Percentiles rank a stretch among this genome's conserved stretches.
Evolutionary conservation across 1,284 basidiomycete genomes (phyloP).

Genomic region (Ganoderma resinaceum): DNA sequence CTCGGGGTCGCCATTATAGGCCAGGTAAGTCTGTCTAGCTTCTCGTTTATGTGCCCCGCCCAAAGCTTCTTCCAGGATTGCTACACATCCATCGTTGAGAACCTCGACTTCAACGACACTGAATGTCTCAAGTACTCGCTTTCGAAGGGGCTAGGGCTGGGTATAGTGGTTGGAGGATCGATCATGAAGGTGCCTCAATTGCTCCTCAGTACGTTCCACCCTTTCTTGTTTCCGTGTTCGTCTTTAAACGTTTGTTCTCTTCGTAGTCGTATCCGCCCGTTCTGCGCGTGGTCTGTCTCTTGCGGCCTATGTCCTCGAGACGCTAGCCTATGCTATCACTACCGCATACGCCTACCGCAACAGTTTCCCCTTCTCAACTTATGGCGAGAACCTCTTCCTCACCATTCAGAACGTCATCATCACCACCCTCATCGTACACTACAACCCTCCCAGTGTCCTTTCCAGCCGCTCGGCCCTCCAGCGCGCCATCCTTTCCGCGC

Average conservation of each 20-base stretch:
- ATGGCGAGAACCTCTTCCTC: constrained; percentile 93
- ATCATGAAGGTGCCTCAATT: constrained; percentile 97
- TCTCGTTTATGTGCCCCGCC: neutral
- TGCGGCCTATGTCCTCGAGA: constrained; percentile 84
- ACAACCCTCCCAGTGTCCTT: constrained; percentile 39
- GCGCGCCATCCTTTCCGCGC: constrained; percentile 43
- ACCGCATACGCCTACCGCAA: constrained; percentile 87
- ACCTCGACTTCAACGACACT: constrained; percentile 84
- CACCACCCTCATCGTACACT: constrained; percentile 81
- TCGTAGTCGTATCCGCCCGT: constrained; percentile 60
- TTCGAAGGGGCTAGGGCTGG: constrained; percentile 92
- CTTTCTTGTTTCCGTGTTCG: neutral
- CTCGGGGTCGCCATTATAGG: constrained; percentile 86
- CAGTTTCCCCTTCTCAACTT: constrained; percentile 92
- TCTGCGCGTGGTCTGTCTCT: constrained; percentile 89
- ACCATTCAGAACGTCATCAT: constrained; percentile 86
- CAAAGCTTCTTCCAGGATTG: constrained; percentile 69
- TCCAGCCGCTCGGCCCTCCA: constrained; percentile 27
- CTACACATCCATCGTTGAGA: constrained; percentile 89
- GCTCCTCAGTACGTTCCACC: constrained; percentile 65
- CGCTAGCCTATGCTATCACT: constrained; percentile 86
- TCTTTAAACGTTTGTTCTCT: neutral
- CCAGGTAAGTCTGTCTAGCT: constrained; percentile 53
- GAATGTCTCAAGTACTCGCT: constrained; percentile 91
- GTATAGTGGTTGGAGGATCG: constrained; percentile 91